These are phyloP conservation scores for Schoenoplectus tabernaemontani DNA, from an alignment of 202 grass and related monocot genomes.

Conservation along the genomic window DNA sequence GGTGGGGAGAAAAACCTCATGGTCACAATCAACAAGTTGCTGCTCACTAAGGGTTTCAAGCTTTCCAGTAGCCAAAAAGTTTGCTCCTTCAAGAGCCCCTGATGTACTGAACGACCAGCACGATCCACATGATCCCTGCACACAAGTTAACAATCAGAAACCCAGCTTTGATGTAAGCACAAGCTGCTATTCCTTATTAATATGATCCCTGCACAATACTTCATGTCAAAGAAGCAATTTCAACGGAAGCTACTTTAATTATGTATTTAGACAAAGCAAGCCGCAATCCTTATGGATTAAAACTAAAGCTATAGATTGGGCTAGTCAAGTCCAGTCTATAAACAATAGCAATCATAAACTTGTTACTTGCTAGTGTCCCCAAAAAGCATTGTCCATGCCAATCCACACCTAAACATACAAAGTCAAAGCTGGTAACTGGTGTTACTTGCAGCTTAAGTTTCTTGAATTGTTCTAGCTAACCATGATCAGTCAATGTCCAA, in stretches of 20 bases:
- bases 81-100: constrained; percentile 74
- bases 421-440: background rate
- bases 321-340: background rate
- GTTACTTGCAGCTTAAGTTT: constrained; percentile 9
- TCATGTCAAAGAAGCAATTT: background rate
- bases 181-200: too few relatives aligned
- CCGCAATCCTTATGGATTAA: background rate
- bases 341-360: background rate
- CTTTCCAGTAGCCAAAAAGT: constrained; percentile 80
- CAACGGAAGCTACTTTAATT: background rate
- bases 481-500: background rate
- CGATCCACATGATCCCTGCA: constrained; percentile 82
- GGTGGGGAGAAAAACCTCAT: constrained; percentile 40
- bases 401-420: background rate
- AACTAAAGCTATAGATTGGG: background rate
- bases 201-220: too few relatives aligned
- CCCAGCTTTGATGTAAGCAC: background rate
- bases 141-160: constrained; percentile 1
- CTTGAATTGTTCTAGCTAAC: background rate
- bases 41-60: constrained; percentile 81
- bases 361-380: background rate
- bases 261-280: too few relatives aligned
- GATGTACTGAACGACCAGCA: constrained; percentile 96
- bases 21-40: constrained; percentile 88
- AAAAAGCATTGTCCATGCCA: background rate